phyloP scores from a whole-genome alignment of 306 rosid species.

The Heteromeles arbutifolia region DNA sequence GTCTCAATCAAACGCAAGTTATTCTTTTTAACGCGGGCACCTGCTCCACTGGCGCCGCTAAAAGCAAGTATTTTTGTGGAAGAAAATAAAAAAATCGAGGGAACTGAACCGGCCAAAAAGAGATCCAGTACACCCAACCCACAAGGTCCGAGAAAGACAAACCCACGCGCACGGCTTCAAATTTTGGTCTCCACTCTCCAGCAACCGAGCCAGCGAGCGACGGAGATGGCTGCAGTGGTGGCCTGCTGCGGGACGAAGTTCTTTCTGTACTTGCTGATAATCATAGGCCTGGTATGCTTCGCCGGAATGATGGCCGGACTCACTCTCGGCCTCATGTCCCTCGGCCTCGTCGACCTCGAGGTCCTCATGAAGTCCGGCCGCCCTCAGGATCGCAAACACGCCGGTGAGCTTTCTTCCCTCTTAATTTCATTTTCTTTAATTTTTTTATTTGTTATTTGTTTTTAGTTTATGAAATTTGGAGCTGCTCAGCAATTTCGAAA shows the following conservation, averaged over 20 bases:
- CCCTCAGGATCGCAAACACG: conserved; percentile 84
- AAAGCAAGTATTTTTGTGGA: neutral
- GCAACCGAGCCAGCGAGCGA: neutral
- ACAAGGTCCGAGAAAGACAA: neutral
- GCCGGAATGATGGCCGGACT: conserved; percentile 98
- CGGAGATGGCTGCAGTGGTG: conserved; percentile 54
- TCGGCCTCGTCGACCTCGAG: conserved; percentile 94
- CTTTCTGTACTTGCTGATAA: conserved; percentile 38
- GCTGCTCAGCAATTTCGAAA: neutral
- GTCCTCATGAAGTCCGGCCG: conserved; percentile 95
- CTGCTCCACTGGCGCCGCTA: neutral
- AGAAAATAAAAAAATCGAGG: neutral
- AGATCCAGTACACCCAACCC: neutral
- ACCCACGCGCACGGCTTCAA: neutral
- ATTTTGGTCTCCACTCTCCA: neutral
- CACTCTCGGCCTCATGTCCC: conserved; percentile 94
- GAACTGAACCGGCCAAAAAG: neutral
- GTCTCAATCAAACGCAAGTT: too few species aligned
- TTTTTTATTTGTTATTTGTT: too few species aligned
- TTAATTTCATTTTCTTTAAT: neutral
- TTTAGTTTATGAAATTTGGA: neutral
- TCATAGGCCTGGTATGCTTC: conserved; percentile 63
- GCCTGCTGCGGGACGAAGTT: conserved; percentile 62
- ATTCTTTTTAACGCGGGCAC: too few species aligned
- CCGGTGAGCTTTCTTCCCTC: conserved; percentile 27